Percentiles rank a stretch among this genome's conserved stretches.
Conservation (phyloP, 1,139 yeast species). For the Geotrichum armillariae region DNA sequence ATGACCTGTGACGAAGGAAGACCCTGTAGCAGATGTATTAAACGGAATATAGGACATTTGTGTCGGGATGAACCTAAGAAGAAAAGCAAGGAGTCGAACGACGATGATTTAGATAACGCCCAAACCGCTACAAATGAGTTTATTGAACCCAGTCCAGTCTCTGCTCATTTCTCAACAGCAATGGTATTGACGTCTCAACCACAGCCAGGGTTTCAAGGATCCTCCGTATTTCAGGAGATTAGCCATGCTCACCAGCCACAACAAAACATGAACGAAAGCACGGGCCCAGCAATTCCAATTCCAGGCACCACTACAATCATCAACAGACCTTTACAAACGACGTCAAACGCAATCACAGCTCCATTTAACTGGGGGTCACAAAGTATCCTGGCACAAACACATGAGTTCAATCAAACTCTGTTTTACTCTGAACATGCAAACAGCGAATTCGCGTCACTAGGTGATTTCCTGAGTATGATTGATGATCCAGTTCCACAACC, state of each 20-base stretch:
- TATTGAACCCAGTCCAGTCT: slow-evolving; percentile 18
- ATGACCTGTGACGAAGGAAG: slow-evolving; percentile 82
- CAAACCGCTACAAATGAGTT: not conserved
- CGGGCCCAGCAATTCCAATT: not conserved
- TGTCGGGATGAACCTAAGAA: slow-evolving; percentile 72
- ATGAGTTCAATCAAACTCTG: slow-evolving; percentile 41
- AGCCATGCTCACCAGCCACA: slow-evolving; percentile 1
- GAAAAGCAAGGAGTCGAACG: slow-evolving; percentile 5
- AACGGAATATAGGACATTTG: slow-evolving; percentile 83
- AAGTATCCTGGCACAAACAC: slow-evolving; percentile 28
- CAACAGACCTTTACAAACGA: not conserved
- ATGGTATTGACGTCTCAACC: slow-evolving; percentile 21
- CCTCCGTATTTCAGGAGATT: slow-evolving; percentile 20
- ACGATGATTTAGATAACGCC: not conserved
- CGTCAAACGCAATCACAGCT: too few relatives aligned
- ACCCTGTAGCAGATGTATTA: slow-evolving; percentile 86
- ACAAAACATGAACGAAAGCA: not conserved
- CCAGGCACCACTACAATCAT: not conserved
- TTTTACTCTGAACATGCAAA: slow-evolving; percentile 92
- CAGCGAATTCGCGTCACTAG: slow-evolving; percentile 85
- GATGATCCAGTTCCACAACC: slow-evolving; percentile 58
- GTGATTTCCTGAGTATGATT: slow-evolving; percentile 85
- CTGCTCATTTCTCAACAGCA: slow-evolving; percentile 22
- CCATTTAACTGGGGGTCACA: slow-evolving; percentile 27
- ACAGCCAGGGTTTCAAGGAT: slow-evolving; percentile 9